Conservation (phyloP, 2,329 filamentous ascomycete species). For the Hymenoscyphus linearis region DNA sequence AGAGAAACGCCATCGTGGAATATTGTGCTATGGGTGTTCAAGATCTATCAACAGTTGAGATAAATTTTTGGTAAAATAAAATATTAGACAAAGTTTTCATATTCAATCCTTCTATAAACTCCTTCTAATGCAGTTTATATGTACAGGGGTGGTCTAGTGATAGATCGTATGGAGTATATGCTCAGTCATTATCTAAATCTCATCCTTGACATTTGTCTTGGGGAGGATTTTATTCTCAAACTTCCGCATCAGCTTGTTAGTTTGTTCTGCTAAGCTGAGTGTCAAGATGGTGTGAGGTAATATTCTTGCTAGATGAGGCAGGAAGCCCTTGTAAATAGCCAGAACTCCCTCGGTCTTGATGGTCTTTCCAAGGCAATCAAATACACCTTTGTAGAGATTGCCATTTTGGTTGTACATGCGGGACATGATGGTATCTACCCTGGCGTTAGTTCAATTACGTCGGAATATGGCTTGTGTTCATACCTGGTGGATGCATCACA, state of each 20-base stretch:
- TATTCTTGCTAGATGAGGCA: constrained; percentile 90
- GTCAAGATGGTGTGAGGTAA: constrained; percentile 94
- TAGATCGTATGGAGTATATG: constrained; percentile 6
- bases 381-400: constrained; percentile 88
- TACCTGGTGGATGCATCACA: constrained; percentile 94
- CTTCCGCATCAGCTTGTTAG: constrained; percentile 83
- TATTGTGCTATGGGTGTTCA: constrained; percentile 70
- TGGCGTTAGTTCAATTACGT: constrained; percentile 10
- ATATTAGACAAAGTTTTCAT: neutral
- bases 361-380: constrained; percentile 89
- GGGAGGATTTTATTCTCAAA: constrained; percentile 60
- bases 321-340: constrained; percentile 96
- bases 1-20: constrained; percentile 29
- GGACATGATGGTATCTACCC: constrained; percentile 88
- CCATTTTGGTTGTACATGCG: constrained; percentile 98
- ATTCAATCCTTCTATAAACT: constrained; percentile 5
- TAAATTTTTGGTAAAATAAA: constrained; percentile 6
- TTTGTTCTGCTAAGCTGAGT: constrained; percentile 90
- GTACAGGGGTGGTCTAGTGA: constrained; percentile 16
- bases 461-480: constrained; percentile 26
- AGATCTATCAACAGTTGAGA: constrained; percentile 52
- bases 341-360: constrained; percentile 85
- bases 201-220: constrained; percentile 26
- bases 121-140: constrained; percentile 21
- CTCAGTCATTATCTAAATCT: constrained; percentile 17